A percentile compares a stretch with the other conserved stretches of the same genome.
These are phyloP conservation scores for Soucietia sequanensis DNA, from an alignment of 805 yeast genomes.

Conservation along the genomic window DNA sequence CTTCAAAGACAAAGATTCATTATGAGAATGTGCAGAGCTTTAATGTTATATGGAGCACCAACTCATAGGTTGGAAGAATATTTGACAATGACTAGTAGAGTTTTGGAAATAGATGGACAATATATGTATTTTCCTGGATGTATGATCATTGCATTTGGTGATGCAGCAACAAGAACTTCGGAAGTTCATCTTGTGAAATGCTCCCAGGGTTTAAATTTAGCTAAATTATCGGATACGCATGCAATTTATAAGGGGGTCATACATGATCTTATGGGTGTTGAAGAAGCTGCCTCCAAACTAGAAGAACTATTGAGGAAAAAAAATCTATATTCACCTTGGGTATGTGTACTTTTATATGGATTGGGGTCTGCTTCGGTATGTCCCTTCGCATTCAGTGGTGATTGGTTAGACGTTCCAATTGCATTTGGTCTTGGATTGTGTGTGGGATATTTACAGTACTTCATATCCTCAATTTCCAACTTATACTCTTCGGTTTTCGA, in stretches of 20 bases:
- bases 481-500: conserved; percentile 89
- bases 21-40: conserved; percentile 77
- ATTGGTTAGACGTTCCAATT: conserved; percentile 88
- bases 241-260: conserved; percentile 83
- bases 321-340: conserved; percentile 69
- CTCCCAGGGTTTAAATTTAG: conserved; percentile 79
- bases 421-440: conserved; percentile 75
- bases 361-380: conserved; percentile 77
- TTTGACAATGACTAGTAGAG: conserved; percentile 87
- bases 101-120: conserved; percentile 90
- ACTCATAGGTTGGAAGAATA: conserved; percentile 94
- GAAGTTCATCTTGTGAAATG: conserved; percentile 89
- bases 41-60: conserved; percentile 95
- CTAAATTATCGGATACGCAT: conserved; percentile 80
- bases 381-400: conserved; percentile 85
- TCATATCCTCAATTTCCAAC: conserved; percentile 77
- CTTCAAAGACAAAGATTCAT: conserved; percentile 86
- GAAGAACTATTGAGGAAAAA: conserved; percentile 64
- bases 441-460: conserved; percentile 80
- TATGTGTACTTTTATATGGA: conserved; percentile 80
- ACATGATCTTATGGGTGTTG: conserved; percentile 85
- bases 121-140: conserved; percentile 92
- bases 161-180: conserved; percentile 89
- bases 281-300: conserved; percentile 73
- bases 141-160: conserved; percentile 93